A percentile compares a stretch with the other conserved stretches of the same genome.
phyloP scores from a whole-genome alignment of 441 rosid species.

The Gossypium schwendimanii region DNA sequence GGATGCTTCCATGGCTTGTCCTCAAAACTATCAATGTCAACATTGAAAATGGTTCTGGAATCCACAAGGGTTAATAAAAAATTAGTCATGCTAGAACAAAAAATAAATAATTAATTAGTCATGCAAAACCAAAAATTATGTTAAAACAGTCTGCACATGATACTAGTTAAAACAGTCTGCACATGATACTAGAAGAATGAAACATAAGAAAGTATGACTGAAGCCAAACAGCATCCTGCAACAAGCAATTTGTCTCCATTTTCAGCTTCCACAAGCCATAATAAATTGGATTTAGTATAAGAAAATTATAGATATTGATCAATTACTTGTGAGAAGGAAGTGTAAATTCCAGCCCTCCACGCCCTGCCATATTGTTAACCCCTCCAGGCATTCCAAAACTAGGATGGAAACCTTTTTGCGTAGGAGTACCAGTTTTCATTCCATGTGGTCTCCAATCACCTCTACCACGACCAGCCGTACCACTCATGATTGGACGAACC shows the following conservation, averaged over 20 bases:
- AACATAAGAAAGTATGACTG: not conserved
- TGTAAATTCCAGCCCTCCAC: slow-evolving; percentile 77
- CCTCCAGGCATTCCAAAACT: slow-evolving; percentile 54
- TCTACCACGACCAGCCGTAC: slow-evolving; percentile 78
- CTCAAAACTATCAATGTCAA: slow-evolving; percentile 85
- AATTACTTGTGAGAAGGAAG: slow-evolving; percentile 97
- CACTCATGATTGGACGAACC: slow-evolving; percentile 68
- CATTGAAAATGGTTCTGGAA: slow-evolving; percentile 87
- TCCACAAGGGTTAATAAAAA: slow-evolving; percentile 5
- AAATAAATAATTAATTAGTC: slow-evolving; percentile 1
- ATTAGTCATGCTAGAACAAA: slow-evolving; percentile 10
- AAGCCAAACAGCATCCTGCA: slow-evolving; percentile 3
- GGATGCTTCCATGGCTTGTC: slow-evolving; percentile 96
- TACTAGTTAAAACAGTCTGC: not conserved
- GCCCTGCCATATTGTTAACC: slow-evolving; percentile 60
- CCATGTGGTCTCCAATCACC: slow-evolving; percentile 91
- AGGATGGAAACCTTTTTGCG: slow-evolving; percentile 72
- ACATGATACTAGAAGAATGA: not conserved
- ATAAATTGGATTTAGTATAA: not conserved
- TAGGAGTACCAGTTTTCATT: slow-evolving; percentile 49
- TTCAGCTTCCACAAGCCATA: not conserved
- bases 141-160: not conserved
- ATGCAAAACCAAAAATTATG: not conserved
- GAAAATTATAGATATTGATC: slow-evolving; percentile 12
- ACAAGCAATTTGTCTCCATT: slow-evolving; percentile 7